phyloP scores from a whole-genome alignment of 1,284 basidiomycete genomes.

The Trametes hirsuta region DNA sequence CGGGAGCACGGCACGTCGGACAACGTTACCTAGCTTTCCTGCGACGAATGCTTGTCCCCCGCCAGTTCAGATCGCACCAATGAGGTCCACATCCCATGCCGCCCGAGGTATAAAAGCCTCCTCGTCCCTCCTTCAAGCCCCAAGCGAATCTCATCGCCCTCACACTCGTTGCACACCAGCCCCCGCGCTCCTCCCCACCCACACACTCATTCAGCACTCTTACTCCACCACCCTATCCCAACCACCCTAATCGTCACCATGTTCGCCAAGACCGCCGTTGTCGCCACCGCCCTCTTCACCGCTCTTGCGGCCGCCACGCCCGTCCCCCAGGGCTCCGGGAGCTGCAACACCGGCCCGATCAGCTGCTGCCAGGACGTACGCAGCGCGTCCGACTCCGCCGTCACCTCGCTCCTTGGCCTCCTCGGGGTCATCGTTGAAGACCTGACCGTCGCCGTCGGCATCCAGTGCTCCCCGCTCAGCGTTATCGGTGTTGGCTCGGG shows the following conservation, averaged over 20 bases:
- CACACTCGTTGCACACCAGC: conserved; percentile 19
- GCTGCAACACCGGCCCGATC: conserved; percentile 32
- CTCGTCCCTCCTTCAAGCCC: neutral
- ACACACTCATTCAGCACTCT: conserved; percentile 10
- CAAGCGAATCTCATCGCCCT: conserved; percentile 21
- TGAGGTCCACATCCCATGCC: neutral
- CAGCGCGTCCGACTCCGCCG: conserved; percentile 7
- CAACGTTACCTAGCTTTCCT: neutral
- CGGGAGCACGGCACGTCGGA: neutral
- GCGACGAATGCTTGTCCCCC: conserved; percentile 1
- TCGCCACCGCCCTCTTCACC: conserved; percentile 18
- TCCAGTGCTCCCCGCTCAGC: conserved; percentile 28
- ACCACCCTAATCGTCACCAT: conserved; percentile 5
- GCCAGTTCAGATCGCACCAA: neutral
- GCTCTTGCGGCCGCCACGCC: conserved; percentile 22
- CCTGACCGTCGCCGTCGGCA: conserved; percentile 21
- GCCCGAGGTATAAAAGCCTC: conserved; percentile 9
- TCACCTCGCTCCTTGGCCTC: conserved; percentile 19
- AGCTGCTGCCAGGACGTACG: conserved; percentile 34
- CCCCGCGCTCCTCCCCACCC: conserved; percentile 5
- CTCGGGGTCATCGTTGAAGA: conserved; percentile 25
- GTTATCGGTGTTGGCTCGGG: conserved; percentile 27
- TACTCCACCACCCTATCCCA: neutral
- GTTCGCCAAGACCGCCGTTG: conserved; percentile 21
- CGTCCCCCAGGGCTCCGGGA: conserved; percentile 6